Evolutionary conservation across 164 flowering plant genomes (phyloP), one percentile per base, ranked within the genome.

Genomic region (Macadamia tetraphylla): DNA sequence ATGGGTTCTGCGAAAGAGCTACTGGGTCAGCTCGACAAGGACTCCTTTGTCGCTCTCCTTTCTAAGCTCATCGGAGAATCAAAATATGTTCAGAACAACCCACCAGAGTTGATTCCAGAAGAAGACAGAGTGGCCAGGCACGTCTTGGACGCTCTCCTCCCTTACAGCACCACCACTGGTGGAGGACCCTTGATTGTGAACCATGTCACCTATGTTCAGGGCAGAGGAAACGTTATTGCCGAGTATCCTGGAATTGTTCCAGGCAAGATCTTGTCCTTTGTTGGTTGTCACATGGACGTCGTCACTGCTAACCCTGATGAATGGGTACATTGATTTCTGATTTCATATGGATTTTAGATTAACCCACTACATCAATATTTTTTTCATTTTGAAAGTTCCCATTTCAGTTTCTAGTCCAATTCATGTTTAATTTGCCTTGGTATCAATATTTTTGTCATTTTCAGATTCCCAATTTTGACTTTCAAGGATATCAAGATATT

Each of bases 251-350:
- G 99, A 31, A 82, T 89, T 59, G 83, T 74, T 31, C 88, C 89
- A 1, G 92, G 85, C 12, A 88, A 84, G 76, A 79, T 92, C 74
- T 43, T 94, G 63, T 92, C 98, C 12, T 94, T 94, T 65, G 99
- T 94, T 63, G 99, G 98, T 0, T 81, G 88, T 77, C 99, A 94
- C 68, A 89, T 92, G 99, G 98, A 92, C 67, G 99, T 94, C 58
- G 98, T 94, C 82, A 87, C 98, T 13, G 99, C 99, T 35, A 81
- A 92, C 63, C 96, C 97, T 64, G 70, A 71, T 64, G 95, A 87
- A 53, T 94, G 98, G 99, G 99, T 92, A 9, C 67, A 72, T 46
- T 66, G 35, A 29, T 46, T 12, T 56, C 62, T 30, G 32, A 11
- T 63, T 18, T 64, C 40, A 2, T 35, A 10, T 17, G 52, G 61